phyloP scores from a whole-genome alignment of 352 stramenopile species.

The Phytopythium ostracodes region DNA sequence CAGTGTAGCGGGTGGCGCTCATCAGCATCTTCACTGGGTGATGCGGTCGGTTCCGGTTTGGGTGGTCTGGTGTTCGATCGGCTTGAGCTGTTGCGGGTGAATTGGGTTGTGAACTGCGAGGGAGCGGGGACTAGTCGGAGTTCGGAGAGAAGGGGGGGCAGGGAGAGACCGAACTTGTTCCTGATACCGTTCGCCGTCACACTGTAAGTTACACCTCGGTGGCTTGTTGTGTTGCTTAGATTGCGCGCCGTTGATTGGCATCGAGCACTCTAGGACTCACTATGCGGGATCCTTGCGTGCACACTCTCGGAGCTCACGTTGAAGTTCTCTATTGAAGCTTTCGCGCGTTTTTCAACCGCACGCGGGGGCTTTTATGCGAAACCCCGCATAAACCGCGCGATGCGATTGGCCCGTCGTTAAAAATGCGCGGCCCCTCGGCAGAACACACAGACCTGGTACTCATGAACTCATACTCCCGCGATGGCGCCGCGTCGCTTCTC shows the following conservation, averaged over 20 bases:
- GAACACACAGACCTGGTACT: too few species aligned
- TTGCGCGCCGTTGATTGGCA: not conserved
- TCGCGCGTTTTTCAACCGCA: not conserved
- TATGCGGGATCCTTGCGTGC: not conserved
- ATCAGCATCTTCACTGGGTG: constrained; percentile 1
- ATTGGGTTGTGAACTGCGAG: constrained; percentile 9
- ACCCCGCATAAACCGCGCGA: not conserved
- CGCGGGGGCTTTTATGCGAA: not conserved
- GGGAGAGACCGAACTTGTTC: not conserved
- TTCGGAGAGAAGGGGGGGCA: not conserved
- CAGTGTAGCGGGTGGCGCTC: constrained; percentile 1
- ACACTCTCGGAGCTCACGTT: not conserved
- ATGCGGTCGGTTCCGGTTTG: not conserved
- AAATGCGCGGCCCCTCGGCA: not conserved
- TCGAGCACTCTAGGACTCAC: not conserved
- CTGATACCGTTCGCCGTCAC: too few species aligned
- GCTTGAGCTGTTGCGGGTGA: not conserved
- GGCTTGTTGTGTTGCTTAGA: not conserved
- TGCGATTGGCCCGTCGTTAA: constrained; percentile 4
- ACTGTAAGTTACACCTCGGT: too few species aligned
- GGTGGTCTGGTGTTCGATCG: not conserved
- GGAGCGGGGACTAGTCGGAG: not conserved
- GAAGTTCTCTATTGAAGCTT: constrained; percentile 5
- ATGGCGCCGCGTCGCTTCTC: not conserved
- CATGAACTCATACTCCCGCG: too few species aligned